A percentile compares a stretch with the other conserved stretches of the same genome.
Evolutionary conservation across 78 protist genomes (phyloP).

Genomic region (Dictyostelium brefeldianum): DNA sequence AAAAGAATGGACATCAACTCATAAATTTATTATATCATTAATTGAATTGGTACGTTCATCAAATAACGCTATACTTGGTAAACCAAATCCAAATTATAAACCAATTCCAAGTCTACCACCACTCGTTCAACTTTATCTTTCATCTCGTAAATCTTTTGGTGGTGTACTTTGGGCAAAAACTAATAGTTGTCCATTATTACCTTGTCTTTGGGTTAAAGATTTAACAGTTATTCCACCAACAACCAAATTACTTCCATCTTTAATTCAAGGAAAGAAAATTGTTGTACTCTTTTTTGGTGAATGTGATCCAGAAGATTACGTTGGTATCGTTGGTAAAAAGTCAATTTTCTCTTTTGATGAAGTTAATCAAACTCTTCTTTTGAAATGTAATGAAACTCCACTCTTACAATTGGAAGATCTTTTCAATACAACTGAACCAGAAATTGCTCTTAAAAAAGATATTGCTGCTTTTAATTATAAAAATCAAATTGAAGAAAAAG

Average conservation of each 20-base stretch:
- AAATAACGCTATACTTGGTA: not conserved
- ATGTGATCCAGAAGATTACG: constrained; percentile 15
- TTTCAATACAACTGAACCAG: constrained; percentile 34
- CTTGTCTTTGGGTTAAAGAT: constrained; percentile 73
- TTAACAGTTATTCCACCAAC: constrained; percentile 48
- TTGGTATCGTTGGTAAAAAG: constrained; percentile 72
- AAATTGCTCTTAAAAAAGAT: constrained; percentile 41
- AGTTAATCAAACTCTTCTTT: constrained; percentile 51
- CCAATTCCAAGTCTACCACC: not conserved
- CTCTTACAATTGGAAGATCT: constrained; percentile 38
- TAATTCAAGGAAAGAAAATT: constrained; percentile 46
- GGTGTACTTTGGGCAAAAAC: constrained; percentile 78
- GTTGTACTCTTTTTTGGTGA: constrained; percentile 64
- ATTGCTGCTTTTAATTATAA: constrained; percentile 33
- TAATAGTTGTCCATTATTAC: constrained; percentile 31
- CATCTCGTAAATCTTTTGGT: constrained; percentile 9
- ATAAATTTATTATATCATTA: constrained; percentile 28
- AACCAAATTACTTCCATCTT: constrained; percentile 46
- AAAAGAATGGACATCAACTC: constrained; percentile 65
- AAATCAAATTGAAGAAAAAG: constrained; percentile 63
- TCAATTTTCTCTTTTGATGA: constrained; percentile 59
- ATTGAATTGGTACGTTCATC: constrained; percentile 11
- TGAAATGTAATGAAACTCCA: constrained; percentile 42
- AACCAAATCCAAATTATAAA: constrained; percentile 12
- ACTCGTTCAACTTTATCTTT: constrained; percentile 13